Evolutionary conservation across 805 yeast genomes (phyloP).

Genomic region (Yarrowia yakushimensis): DNA sequence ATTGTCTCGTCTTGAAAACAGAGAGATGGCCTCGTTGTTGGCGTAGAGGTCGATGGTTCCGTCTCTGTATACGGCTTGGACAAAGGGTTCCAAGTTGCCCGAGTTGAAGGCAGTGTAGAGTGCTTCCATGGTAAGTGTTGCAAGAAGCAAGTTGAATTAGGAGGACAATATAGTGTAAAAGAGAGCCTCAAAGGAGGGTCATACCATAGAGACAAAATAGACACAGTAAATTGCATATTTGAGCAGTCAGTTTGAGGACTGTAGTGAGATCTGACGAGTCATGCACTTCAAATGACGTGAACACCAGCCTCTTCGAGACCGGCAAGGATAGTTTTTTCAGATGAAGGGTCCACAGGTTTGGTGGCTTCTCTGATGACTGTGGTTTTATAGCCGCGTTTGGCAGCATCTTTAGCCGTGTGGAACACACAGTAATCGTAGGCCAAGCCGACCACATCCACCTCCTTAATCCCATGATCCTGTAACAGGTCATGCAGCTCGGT

Average conservation of each 20-base stretch:
- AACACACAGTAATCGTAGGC: conserved; percentile 87
- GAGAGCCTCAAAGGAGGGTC: not conserved
- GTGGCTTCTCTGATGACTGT: conserved; percentile 41
- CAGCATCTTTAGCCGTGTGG: conserved; percentile 70
- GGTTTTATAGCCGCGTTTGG: conserved; percentile 58
- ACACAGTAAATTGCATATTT: not conserved
- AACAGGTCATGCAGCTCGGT: conserved; percentile 61
- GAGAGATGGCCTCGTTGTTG: not conserved
- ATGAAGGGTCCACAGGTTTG: not conserved
- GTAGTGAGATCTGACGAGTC: too few relatives aligned
- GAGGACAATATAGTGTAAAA: not conserved
- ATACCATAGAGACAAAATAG: not conserved
- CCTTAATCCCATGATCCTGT: conserved; percentile 46
- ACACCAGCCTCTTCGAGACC: not conserved
- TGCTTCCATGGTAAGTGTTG: not conserved
- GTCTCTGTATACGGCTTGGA: not conserved
- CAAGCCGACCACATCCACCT: conserved; percentile 72
- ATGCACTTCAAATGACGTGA: not conserved
- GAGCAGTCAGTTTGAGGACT: not conserved
- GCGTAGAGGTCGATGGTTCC: not conserved
- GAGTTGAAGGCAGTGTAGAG: conserved; percentile 14
- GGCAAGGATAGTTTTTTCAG: not conserved
- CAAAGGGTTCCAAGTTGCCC: not conserved
- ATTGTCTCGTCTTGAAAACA: not conserved
- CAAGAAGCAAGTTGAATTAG: too few relatives aligned